phyloP scores from a whole-genome alignment of 2,329 filamentous ascomycete genomes.

The Botrytis fabae region DNA sequence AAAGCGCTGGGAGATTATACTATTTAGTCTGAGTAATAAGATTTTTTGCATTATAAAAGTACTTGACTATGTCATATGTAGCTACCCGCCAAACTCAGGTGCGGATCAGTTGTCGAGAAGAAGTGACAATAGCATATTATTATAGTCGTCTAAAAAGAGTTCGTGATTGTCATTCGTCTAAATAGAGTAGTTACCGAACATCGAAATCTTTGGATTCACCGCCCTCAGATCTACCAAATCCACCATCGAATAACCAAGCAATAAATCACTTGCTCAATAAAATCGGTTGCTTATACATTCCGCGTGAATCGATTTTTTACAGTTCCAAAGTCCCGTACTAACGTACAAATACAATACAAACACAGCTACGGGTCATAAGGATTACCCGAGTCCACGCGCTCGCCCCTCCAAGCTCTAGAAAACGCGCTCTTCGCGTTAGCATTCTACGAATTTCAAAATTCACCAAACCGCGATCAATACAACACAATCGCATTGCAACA shows the following conservation, averaged over 20 bases:
- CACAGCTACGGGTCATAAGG: neutral
- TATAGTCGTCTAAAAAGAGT: neutral
- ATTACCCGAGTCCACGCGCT: constrained; percentile 3
- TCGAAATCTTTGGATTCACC: constrained; percentile 6
- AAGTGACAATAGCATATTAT: neutral
- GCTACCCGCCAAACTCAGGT: neutral
- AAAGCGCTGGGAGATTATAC: neutral
- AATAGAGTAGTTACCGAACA: neutral
- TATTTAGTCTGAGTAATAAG: neutral
- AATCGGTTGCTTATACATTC: neutral
- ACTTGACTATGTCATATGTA: neutral
- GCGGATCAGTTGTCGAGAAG: neutral
- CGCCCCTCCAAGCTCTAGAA: constrained; percentile 12
- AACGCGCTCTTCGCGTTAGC: constrained; percentile 18
- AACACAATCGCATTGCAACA: constrained; percentile 12
- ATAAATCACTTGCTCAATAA: neutral
- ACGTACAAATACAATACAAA: neutral
- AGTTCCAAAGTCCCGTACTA: neutral
- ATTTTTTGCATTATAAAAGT: neutral
- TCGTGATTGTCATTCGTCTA: neutral
- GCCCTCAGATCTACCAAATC: neutral
- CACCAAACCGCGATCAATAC: neutral
- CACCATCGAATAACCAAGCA: neutral
- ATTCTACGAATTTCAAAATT: constrained; percentile 7
- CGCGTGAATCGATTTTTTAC: neutral